Evolutionary conservation across 2,329 filamentous ascomycete species (phyloP).

Genomic region (Aspergillus quadrilineatus): DNA sequence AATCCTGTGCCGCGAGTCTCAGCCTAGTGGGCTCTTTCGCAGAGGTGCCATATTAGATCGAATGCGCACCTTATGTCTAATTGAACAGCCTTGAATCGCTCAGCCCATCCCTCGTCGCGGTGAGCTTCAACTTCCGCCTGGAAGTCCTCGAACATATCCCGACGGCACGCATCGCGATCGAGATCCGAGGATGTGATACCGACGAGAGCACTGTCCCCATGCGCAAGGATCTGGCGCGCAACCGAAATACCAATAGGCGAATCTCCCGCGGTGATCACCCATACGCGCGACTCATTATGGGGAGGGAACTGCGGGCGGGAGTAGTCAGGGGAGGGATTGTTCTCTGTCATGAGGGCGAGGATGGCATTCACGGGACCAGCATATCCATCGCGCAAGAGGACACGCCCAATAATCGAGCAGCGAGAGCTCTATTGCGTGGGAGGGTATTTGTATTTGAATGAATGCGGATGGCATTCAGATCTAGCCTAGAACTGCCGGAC

Average conservation of each 20-base stretch:
- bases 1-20: conserved; percentile 40
- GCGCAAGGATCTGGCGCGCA: conserved; percentile 76
- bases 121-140: conserved; percentile 61
- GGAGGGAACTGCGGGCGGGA: conserved; percentile 54
- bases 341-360: conserved; percentile 38
- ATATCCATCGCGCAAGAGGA: conserved; percentile 30
- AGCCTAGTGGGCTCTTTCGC: conserved; percentile 9
- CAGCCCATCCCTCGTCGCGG: conserved; percentile 74
- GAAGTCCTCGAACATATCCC: conserved; percentile 76
- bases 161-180: conserved; percentile 69
- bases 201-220: conserved; percentile 87
- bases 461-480: conserved; percentile 4
- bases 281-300: conserved; percentile 73
- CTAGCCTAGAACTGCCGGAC: conserved; percentile 2
- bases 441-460: background rate
- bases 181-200: conserved; percentile 78
- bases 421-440: background rate
- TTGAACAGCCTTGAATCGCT: conserved; percentile 66
- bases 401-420: background rate
- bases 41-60: background rate
- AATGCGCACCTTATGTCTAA: conserved; percentile 54
- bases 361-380: conserved; percentile 22
- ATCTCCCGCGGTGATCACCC: conserved; percentile 85
- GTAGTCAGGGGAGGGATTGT: conserved; percentile 32
- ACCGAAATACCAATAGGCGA: conserved; percentile 82